These are phyloP conservation scores for Pontederia paniculata DNA, from an alignment of 176 grass and related monocot genomes.

Conservation along the genomic window DNA sequence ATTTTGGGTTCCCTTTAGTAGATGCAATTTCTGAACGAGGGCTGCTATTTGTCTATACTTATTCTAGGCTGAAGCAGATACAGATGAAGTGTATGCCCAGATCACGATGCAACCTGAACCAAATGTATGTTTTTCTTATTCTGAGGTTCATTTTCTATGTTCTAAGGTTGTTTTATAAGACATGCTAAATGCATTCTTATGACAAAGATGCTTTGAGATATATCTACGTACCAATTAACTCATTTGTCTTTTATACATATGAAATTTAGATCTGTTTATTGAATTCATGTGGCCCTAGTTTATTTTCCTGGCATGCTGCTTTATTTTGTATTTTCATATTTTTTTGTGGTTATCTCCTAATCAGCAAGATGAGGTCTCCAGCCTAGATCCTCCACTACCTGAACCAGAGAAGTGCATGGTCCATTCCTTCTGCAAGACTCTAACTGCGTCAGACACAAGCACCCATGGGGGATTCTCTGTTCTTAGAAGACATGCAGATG, in stretches of 20 bases:
- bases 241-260: no score
- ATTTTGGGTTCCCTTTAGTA: slow-evolving; percentile 7
- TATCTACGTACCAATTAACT: no score
- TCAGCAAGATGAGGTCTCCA: slow-evolving; percentile 59
- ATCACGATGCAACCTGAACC: slow-evolving; percentile 79
- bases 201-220: no score
- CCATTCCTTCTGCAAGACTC: slow-evolving; percentile 94
- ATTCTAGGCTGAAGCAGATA: slow-evolving; percentile 74
- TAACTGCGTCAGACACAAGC: slow-evolving; percentile 96
- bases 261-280: no score
- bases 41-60: neutral
- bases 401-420: slow-evolving; percentile 44
- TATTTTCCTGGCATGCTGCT: no score
- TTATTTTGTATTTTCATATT: neutral
- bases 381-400: slow-evolving; percentile 41
- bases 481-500: slow-evolving; percentile 94
- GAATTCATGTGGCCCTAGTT: no score
- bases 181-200: no score
- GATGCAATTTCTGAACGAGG: slow-evolving; percentile 1
- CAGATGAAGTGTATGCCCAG: slow-evolving; percentile 96
- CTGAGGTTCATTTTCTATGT: slow-evolving; percentile 2
- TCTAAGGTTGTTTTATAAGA: neutral
- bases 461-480: slow-evolving; percentile 96
- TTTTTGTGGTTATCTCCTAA: slow-evolving; percentile 11
- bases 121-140: slow-evolving; percentile 36